A percentile compares a stretch with the other conserved stretches of the same genome.
Evolutionary conservation across 1,284 basidiomycete species (phyloP).

Genomic region (Puccinia sorghi): DNA sequence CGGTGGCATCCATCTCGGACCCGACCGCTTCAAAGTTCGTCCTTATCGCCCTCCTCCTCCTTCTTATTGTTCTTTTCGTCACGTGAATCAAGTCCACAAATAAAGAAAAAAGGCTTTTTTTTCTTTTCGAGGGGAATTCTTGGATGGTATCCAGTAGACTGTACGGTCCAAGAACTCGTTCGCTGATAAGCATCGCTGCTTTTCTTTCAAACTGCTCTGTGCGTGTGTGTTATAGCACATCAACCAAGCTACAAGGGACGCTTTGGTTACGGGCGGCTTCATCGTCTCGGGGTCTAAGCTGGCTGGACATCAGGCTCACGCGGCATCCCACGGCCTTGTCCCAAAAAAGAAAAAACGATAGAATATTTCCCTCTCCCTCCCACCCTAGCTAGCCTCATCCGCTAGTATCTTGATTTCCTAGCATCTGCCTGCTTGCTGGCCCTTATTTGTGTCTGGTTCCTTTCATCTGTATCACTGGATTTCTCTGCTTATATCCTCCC

Average conservation of each 20-base stretch:
- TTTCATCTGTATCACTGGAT: too few relatives aligned
- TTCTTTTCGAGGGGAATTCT: background rate
- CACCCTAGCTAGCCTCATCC: too few relatives aligned
- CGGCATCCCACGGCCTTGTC: background rate
- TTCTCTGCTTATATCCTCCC: too few relatives aligned
- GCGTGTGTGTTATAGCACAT: conserved; percentile 63
- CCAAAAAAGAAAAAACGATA: too few relatives aligned
- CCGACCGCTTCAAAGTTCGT: conserved; percentile 75
- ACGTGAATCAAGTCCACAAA: too few relatives aligned
- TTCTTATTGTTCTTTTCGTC: background rate
- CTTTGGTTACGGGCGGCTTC: conserved; percentile 77
- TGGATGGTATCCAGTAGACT: background rate
- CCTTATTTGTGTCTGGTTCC: too few relatives aligned
- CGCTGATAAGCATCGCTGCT: background rate
- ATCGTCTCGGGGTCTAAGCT: background rate
- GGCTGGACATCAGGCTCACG: background rate
- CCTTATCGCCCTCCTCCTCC: background rate
- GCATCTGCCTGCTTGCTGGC: too few relatives aligned
- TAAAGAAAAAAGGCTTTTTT: background rate
- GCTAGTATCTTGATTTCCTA: too few relatives aligned
- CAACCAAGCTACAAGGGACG: conserved; percentile 82
- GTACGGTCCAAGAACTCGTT: background rate
- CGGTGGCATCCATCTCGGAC: conserved; percentile 69
- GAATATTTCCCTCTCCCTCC: too few relatives aligned
- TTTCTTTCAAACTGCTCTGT: background rate